Conservation (phyloP, 1,284 basidiomycete species). For the Sphaerobolus stellatus region DNA sequence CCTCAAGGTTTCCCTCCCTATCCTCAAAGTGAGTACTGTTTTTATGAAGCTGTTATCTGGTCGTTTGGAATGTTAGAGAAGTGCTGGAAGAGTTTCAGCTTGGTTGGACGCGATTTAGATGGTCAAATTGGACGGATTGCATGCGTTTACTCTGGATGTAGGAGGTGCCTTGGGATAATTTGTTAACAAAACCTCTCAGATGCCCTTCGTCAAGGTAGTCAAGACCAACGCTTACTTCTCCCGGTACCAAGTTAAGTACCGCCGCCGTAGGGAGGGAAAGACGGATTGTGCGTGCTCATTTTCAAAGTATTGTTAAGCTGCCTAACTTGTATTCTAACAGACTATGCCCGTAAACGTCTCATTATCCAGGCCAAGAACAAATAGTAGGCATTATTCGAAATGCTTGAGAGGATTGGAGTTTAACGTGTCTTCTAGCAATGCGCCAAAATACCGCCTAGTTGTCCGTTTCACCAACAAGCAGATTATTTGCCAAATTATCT, state of each 20-base stretch:
- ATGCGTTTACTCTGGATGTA: conserved; percentile 11
- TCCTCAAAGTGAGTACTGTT: not conserved
- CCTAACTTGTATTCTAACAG: conserved; percentile 35
- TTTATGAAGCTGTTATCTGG: not conserved
- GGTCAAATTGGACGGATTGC: conserved; percentile 13
- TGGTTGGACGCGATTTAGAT: too few relatives aligned
- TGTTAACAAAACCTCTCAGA: too few relatives aligned
- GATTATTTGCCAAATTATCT: conserved; percentile 91
- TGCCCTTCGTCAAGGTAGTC: conserved; percentile 88
- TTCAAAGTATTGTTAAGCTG: not conserved
- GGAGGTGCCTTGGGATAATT: conserved; percentile 7
- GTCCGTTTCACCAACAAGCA: conserved; percentile 97
- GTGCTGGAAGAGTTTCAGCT: too few relatives aligned
- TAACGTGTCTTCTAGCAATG: conserved; percentile 56
- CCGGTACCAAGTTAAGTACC: conserved; percentile 96
- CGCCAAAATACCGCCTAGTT: conserved; percentile 97
- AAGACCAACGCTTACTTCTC: conserved; percentile 95
- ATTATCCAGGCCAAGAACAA: conserved; percentile 99
- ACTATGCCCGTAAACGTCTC: conserved; percentile 96
- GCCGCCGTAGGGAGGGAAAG: conserved; percentile 94
- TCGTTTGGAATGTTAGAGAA: too few relatives aligned
- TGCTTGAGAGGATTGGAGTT: not conserved
- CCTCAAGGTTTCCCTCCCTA: conserved; percentile 34
- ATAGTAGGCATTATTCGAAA: conserved; percentile 58
- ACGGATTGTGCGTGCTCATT: conserved; percentile 79